Evolutionary conservation across 208 protist species (phyloP), one percentile per base, ranked within the genome.

Genomic region (Trypanosoma brucei): DNA sequence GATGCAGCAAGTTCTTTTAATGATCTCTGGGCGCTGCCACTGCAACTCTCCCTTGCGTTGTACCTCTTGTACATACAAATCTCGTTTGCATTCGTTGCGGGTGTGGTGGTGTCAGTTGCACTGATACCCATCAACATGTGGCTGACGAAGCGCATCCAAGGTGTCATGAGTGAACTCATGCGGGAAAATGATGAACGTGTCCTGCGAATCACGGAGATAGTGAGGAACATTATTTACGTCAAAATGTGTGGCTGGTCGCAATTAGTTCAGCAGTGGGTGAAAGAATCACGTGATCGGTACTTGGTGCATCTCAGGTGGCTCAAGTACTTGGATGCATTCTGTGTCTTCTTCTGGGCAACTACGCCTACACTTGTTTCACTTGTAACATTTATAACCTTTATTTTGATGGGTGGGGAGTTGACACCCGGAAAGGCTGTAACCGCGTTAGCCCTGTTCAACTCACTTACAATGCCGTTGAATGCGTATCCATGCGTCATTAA

Each of bases 401-500:
- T 68, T 44, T 55, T 48, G 55, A 56, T 76, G 49, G 65, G 65
- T 55, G 62, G 70, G 30, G 1, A 65, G 9, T 50, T 76, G 42
- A 76, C 70, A 31, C 62, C 65, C 7, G 65, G 70, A 13, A 68
- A 68, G 39, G 70, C 70, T 11, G 44, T 76, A 22, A 68, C 58
- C 9, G 62, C 65, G 7, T 44, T 76, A 35, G 49, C 70, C 6
- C 58, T 76, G 2, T 76, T 76, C 40, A 58, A 35, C 45, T 61
- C 55, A 5, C 52, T 76, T 30, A 72, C 70, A 55, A 13, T 65
- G 1, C 65, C 70, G 8, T 55, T 76, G 35, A 76, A 76, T 56
- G 70, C 70, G 31, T 76, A 71, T 53, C 70, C 70, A 2, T 76
- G 55, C 55, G 70, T 76, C 11, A 66, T 76, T 30, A 76, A 71